Percentiles rank a stretch among this genome's conserved stretches.
phyloP scores from a whole-genome alignment of 2,329 filamentous ascomycete species.

The Metarhizium album region DNA sequence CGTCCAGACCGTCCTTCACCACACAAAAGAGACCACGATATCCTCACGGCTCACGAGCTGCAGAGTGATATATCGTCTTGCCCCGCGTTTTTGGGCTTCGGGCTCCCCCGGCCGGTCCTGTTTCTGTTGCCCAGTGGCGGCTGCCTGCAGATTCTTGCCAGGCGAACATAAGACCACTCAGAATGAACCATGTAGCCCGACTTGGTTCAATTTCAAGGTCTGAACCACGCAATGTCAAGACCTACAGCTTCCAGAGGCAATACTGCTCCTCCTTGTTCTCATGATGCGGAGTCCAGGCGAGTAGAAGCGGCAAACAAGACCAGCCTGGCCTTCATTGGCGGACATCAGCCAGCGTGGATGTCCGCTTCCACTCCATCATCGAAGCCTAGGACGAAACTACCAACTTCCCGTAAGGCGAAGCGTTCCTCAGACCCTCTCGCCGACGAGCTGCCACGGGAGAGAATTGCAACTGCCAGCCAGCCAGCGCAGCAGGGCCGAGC shows the following conservation, averaged over 20 bases:
- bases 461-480: neutral
- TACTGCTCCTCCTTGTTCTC: no score
- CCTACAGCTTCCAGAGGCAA: neutral
- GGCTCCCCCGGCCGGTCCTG: neutral
- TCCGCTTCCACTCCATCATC: neutral
- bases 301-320: slow-evolving; percentile 4
- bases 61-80: no score
- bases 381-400: neutral
- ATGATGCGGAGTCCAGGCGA: neutral
- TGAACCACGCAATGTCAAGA: neutral
- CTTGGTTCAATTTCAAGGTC: neutral
- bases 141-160: neutral
- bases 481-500: neutral
- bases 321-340: slow-evolving; percentile 7
- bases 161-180: neutral
- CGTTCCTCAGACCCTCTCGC: neutral
- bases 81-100: neutral
- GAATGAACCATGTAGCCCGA: neutral
- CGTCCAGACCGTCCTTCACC: no score
- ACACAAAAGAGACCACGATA: neutral
- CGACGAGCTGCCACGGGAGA: neutral
- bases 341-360: slow-evolving; percentile 4
- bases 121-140: neutral
- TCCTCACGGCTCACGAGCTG: neutral
- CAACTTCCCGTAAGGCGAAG: neutral